Percentiles rank a stretch among this genome's conserved stretches.
Conservation (phyloP, 2,329 filamentous ascomycete species). For the Chaetomium sp. region DNA sequence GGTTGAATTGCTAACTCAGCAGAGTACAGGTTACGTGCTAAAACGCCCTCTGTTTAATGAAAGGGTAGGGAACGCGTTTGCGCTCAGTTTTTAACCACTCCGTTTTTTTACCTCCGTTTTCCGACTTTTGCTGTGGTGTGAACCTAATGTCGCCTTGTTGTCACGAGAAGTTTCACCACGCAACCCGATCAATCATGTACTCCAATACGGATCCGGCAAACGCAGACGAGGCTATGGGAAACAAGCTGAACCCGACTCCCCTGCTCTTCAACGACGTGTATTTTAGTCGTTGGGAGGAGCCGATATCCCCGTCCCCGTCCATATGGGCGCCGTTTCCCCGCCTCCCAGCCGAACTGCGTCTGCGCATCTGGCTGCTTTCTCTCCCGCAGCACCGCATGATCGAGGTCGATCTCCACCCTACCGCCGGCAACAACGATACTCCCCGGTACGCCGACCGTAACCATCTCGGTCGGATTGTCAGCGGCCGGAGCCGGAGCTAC, state of each 20-base stretch:
- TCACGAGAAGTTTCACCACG: background rate
- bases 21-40: too few species aligned
- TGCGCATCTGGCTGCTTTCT: constrained; percentile 4
- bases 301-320: background rate
- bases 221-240: constrained; percentile 1
- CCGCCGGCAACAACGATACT: background rate
- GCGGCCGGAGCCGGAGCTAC: constrained; percentile 12
- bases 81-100: too few species aligned
- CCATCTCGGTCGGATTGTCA: constrained; percentile 14
- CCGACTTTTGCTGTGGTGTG: too few species aligned
- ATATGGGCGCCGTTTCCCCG: constrained; percentile 6
- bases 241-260: constrained; percentile 1
- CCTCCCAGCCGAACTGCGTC: background rate
- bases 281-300: background rate
- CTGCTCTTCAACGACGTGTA: constrained; percentile 1
- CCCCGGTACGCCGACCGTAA: background rate
- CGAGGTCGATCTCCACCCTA: background rate
- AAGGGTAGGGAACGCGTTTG: too few species aligned
- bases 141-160: too few species aligned
- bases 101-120: too few species aligned
- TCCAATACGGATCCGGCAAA: constrained; percentile 1
- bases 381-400: constrained; percentile 12
- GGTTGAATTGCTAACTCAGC: too few species aligned
- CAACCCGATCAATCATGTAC: constrained; percentile 1
- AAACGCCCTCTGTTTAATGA: too few species aligned